Conservation (phyloP, 805 yeast species). For the Danielozyma ontarioensis region DNA sequence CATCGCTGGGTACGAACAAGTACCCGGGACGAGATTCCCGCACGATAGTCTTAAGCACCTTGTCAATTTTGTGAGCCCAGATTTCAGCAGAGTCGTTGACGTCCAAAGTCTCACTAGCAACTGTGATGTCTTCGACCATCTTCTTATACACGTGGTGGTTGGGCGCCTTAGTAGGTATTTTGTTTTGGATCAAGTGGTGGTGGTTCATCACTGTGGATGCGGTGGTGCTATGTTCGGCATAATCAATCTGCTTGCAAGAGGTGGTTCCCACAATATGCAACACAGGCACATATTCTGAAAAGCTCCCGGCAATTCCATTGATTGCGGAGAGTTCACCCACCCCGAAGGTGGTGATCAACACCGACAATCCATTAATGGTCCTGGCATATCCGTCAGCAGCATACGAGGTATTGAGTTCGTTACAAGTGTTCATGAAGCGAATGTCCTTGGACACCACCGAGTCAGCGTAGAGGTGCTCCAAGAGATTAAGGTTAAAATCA, state of each 20-base stretch:
- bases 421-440: conserved; percentile 80
- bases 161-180: conserved; percentile 45
- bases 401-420: conserved; percentile 86
- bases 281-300: conserved; percentile 74
- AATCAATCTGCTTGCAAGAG: conserved; percentile 16
- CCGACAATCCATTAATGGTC: conserved; percentile 54
- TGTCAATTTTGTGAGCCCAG: conserved; percentile 52
- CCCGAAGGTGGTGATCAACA: conserved; percentile 69
- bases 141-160: conserved; percentile 64
- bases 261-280: conserved; percentile 79
- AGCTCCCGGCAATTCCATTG: conserved; percentile 79
- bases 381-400: conserved; percentile 87
- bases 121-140: conserved; percentile 55
- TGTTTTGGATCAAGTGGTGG: conserved; percentile 60
- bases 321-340: conserved; percentile 86
- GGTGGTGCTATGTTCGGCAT: conserved; percentile 11
- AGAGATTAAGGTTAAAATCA: conserved; percentile 61
- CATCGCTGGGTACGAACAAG: conserved; percentile 69
- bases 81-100: conserved; percentile 35
- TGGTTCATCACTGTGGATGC: conserved; percentile 15
- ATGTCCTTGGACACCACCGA: conserved; percentile 32
- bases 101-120: conserved; percentile 38
- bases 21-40: conserved; percentile 74
- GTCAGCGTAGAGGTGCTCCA: conserved; percentile 60
- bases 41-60: conserved; percentile 52